Base-by-base conservation (phyloP, 495 filamentous ascomycete species). In the Glarea lozoyensis region DNA sequence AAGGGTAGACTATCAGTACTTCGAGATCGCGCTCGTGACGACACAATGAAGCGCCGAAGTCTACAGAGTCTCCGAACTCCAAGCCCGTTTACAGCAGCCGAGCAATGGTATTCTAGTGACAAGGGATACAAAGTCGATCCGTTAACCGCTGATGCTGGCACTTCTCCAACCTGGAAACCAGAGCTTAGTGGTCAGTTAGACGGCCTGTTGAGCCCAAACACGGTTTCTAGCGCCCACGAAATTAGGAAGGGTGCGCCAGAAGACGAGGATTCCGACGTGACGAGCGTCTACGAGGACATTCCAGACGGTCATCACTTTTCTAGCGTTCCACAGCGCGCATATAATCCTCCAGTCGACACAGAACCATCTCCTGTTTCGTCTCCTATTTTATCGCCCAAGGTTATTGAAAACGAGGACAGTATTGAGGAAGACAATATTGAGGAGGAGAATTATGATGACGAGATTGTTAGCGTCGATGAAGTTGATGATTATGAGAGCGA, bases 1-100 rank as follows among this genome's bases (percentile, higher is more conserved):
- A 88, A 90, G 53, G 92, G 90, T 38, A 86, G 88, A 51, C 86
- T 98, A 16, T 94, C 89, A 3, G 82, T 70, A 10, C 63, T 98
- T 23, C 79, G 89, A 46, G 77, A 88, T 50, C 83, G 88, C 57
- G 82, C 83, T 4, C 76, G 84, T 37, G 84, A 84, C 46, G 92
- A 96, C 52, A 85, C 73, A 46, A 61, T 94, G 48, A 82, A 84
- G 48, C 74, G 92, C 32, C 78, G 83, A 37, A 95, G 90, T 57
- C 56, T 93, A 40, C 86, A 90, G 50, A 90, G 77, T 60, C 63
- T 95, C 34, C 77, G 88, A 10, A 86, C 84, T 4, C 83, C 86
- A 2, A 93, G 86, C 55, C 87, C 88, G 1, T 84, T 93, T 50
- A 90, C 80, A 1, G 80, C 82, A 37, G 78, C 86, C 27, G 83